phyloP scores from a whole-genome alignment of 2,329 filamentous ascomycete genomes.

The Claviceps sp. region DNA sequence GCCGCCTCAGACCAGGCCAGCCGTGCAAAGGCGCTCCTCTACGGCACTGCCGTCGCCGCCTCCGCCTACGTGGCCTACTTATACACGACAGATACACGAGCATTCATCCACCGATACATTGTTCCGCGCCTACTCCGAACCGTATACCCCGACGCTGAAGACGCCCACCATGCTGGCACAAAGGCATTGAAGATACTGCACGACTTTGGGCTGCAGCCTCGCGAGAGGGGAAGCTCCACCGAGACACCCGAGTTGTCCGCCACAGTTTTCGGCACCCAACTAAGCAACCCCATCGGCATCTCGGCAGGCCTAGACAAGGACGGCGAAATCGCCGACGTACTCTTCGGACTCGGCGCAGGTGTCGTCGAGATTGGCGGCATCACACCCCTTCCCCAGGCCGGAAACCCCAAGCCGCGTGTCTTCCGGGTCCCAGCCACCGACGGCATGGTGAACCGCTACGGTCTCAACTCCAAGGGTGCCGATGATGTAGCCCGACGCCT shows the following conservation, averaged over 20 bases:
- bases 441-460: conserved; percentile 89
- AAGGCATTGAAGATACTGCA: conserved; percentile 59
- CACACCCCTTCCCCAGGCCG: conserved; percentile 74
- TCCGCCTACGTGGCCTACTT: conserved; percentile 41
- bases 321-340: conserved; percentile 70
- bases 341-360: conserved; percentile 74
- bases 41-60: conserved; percentile 27
- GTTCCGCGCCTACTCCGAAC: conserved; percentile 53
- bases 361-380: conserved; percentile 88
- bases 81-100: conserved; percentile 63
- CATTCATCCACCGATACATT: conserved; percentile 54
- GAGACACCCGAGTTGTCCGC: conserved; percentile 20
- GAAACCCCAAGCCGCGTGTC: conserved; percentile 77
- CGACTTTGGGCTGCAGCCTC: conserved; percentile 60
- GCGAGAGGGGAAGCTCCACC: conserved; percentile 52
- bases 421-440: conserved; percentile 76
- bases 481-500: conserved; percentile 73
- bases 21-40: conserved; percentile 24
- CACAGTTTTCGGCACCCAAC: conserved; percentile 58
- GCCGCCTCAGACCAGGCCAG: conserved; percentile 16
- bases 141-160: conserved; percentile 65
- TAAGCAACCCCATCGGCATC: conserved; percentile 83
- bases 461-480: conserved; percentile 82
- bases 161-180: conserved; percentile 77
- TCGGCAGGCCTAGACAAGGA: conserved; percentile 95